Evolutionary conservation across 345 rosid genomes (phyloP), one percentile per base, ranked within the genome.

Genomic region (Salix exigua): DNA sequence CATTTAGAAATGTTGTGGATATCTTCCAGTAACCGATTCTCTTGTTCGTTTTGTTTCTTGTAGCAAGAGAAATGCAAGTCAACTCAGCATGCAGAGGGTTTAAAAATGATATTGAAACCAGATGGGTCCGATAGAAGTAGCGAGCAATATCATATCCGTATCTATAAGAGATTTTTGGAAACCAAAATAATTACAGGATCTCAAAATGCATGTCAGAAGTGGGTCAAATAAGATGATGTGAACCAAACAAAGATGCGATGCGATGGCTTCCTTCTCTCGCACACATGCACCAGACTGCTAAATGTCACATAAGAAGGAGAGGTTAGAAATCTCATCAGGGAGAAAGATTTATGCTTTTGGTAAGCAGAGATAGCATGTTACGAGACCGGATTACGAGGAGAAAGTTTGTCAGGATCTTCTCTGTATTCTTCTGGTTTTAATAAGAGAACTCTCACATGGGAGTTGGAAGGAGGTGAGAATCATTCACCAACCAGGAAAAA

Each of bases 401-500:
- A 65, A 18, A 23, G 7, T 58, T 75, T 64, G 82, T 64, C 71
- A 63, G 1, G 11, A 50, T 12, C 23, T 50, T 38, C 44, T 16
- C 65, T 75, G 71, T 65, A 38, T 75, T 70, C 19, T 80, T 33
- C 70, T 21, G 67, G 70, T 63, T 80, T 70, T 21, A 75, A 48
- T 74, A 80, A 8, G 17, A 35, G n/a, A 23, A 51, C 75, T 48
- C 42, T 75, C 78, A 80, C 78, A 80, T 80, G 82, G 79, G 75
- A 63, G 78, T 69, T 74, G 78, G 82, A 69, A 6, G 70, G 18
- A 25, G 16, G 37, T 28, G 35, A 53, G 78, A 65, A 74, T 80
- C 79, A 80, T 80, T 71, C 82, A 75, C 79, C 82, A 64, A 71
- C 75, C 79, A 64, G 42, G 42, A 64, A 75, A 70, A 21, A 23